Conservation (phyloP, 495 filamentous ascomycete genomes). For the Xanthoparmelia taractica region DNA sequence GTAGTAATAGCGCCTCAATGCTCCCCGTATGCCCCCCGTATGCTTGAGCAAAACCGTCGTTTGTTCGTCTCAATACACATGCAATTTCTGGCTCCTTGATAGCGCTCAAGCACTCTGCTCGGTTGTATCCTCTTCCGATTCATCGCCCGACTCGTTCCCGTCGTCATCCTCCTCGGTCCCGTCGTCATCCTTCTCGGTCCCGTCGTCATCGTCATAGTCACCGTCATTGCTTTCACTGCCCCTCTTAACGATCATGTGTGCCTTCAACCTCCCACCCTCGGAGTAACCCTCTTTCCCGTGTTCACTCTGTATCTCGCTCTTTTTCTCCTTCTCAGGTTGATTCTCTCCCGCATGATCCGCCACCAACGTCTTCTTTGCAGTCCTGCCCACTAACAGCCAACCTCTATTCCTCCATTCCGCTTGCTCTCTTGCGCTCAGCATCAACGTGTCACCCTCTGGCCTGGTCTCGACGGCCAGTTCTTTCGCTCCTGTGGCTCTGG, state of each 20-base stretch:
- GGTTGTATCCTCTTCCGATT: not conserved
- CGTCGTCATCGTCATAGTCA: too few species aligned
- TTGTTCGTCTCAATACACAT: not conserved
- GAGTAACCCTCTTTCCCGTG: not conserved
- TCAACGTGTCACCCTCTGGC: not conserved
- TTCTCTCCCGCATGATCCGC: not conserved
- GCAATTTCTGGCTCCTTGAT: too few species aligned
- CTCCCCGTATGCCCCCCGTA: not conserved
- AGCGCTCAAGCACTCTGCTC: too few species aligned
- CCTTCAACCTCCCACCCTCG: not conserved
- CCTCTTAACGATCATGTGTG: not conserved
- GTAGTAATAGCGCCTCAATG: too few species aligned
- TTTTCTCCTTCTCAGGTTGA: not conserved
- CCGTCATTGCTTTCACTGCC: too few species aligned
- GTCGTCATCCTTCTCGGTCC: too few species aligned
- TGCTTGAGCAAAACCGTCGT: not conserved
- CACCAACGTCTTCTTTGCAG: not conserved
- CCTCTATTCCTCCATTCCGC: not conserved
- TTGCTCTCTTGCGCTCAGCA: not conserved
- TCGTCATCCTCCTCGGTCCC: not conserved
- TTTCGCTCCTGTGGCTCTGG: slow-evolving; percentile 9
- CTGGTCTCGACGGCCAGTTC: not conserved
- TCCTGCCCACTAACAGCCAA: not conserved
- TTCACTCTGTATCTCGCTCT: not conserved
- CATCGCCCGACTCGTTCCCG: not conserved